Evolutionary conservation across 2,329 filamentous ascomycete genomes (phyloP), one percentile per base, ranked within the genome.

Genomic region (Colletotrichum spinosum): DNA sequence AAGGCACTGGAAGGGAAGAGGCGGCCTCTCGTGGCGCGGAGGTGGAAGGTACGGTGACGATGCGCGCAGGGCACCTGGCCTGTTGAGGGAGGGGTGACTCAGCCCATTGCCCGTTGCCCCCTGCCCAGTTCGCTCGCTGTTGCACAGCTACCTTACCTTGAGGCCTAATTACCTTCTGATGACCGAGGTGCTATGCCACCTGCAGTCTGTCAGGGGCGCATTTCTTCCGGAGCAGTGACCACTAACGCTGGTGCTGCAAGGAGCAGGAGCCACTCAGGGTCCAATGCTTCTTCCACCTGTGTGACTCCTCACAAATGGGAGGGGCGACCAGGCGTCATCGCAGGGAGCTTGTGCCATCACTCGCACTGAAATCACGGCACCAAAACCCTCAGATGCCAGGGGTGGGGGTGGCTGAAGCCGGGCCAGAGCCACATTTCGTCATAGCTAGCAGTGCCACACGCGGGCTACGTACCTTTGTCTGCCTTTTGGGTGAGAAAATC

Each of bases 291-390:
- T 25, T 33, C 15, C 4, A 25, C 25, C 25, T 25, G 1, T 25
- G 25, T 25, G 25, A 25, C 25, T 25, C 25, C 25, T 25, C 25
- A 25, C 25, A 25, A 25, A 25, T 4, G 17, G 9, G 44, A 37
- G 62, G 48, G 58, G 63, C 63, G 63, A 66, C 49, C 42, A 44
- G 52, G 62, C 63, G 63, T 66, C 63, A 66, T 66, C 48, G 59
- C 38, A 42, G 57, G 53, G 48, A 63, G 63, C 63, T 66, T 17
- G 48, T 63, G 63, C 58, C 59, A 57, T 42, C 25, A 5, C 25
- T 25, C 25, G 25, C 25, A 25, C 25, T 25, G 25, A 25, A 25
- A 25, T 25, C 25, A 25, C 25, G 25, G 25, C 25, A 25, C 25
- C 25, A 25, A 25, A 25, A 25, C 25, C 25, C 25, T 25, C 25